These are phyloP conservation scores for Calonectria multiphialidica DNA, from an alignment of 2,329 filamentous ascomycete genomes.

Conservation along the genomic window DNA sequence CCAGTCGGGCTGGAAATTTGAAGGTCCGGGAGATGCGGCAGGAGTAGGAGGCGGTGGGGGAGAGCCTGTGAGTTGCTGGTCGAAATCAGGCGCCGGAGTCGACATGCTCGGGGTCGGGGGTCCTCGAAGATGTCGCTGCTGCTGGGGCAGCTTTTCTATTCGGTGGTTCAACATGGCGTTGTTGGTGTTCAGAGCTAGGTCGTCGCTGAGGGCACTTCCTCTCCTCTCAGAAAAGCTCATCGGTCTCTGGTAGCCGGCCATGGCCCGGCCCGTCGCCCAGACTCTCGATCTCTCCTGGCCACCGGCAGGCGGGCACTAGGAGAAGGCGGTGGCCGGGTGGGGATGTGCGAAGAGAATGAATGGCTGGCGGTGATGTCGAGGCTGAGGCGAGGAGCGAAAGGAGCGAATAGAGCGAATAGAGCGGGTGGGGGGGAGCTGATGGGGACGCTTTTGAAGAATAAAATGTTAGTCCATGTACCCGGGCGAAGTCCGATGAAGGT, in stretches of 20 bases:
- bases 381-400: constrained; percentile 31
- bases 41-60: constrained; percentile 75
- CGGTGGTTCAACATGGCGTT: constrained; percentile 58
- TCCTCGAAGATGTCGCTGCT: constrained; percentile 60
- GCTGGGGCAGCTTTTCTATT: constrained; percentile 63
- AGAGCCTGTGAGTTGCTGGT: constrained; percentile 70
- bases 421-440: constrained; percentile 32
- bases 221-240: constrained; percentile 72
- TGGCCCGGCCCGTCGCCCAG: constrained; percentile 40
- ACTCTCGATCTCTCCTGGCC: constrained; percentile 19
- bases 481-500: constrained; percentile 19
- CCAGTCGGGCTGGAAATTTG: constrained; percentile 76
- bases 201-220: constrained; percentile 69
- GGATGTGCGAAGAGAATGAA: constrained; percentile 28
- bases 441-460: constrained; percentile 28
- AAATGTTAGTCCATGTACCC: constrained; percentile 40
- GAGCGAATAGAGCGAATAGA: constrained; percentile 26
- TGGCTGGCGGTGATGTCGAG: constrained; percentile 35
- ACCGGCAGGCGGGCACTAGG: constrained; percentile 18
- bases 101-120: constrained; percentile 77
- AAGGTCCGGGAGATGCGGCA: constrained; percentile 73
- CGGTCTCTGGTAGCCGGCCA: constrained; percentile 57
- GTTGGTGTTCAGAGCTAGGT: constrained; percentile 66
- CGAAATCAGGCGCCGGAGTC: constrained; percentile 73
- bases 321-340: constrained; percentile 20